A percentile compares a stretch with the other conserved stretches of the same genome.
These are phyloP conservation scores for Pelargonium exstipulatum DNA, from an alignment of 441 rosid species.

Conservation along the genomic window DNA sequence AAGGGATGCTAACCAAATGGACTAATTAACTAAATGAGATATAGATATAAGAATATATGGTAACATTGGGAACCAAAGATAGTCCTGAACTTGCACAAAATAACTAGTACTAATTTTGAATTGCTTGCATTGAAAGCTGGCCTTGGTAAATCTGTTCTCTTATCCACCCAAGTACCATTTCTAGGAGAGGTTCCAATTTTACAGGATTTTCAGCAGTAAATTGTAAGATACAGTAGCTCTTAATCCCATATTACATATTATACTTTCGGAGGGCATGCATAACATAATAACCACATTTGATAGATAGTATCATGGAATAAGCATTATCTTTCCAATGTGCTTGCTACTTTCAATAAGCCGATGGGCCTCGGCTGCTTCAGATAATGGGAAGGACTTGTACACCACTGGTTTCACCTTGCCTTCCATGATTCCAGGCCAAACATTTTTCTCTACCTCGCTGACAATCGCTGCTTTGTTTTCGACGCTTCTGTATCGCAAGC, in stretches of 20 bases:
- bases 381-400: slow-evolving; percentile 41
- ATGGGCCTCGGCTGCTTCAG: slow-evolving; percentile 70
- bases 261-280: no score
- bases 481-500: slow-evolving; percentile 50
- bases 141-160: no score
- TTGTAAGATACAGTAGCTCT: neutral
- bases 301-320: slow-evolving; percentile 32
- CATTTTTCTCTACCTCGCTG: slow-evolving; percentile 64
- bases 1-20: no score
- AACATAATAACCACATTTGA: no score
- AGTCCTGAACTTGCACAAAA: no score
- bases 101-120: no score
- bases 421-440: slow-evolving; percentile 64
- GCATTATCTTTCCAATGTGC: slow-evolving; percentile 72
- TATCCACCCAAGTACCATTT: no score
- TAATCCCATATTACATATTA: no score
- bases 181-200: neutral
- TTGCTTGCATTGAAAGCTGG: no score
- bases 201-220: neutral
- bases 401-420: slow-evolving; percentile 73
- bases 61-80: no score
- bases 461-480: slow-evolving; percentile 67
- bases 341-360: slow-evolving; percentile 63
- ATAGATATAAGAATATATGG: no score
- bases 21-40: no score